Conservation (phyloP, 116 monocot species). For the Zostera marina region DNA sequence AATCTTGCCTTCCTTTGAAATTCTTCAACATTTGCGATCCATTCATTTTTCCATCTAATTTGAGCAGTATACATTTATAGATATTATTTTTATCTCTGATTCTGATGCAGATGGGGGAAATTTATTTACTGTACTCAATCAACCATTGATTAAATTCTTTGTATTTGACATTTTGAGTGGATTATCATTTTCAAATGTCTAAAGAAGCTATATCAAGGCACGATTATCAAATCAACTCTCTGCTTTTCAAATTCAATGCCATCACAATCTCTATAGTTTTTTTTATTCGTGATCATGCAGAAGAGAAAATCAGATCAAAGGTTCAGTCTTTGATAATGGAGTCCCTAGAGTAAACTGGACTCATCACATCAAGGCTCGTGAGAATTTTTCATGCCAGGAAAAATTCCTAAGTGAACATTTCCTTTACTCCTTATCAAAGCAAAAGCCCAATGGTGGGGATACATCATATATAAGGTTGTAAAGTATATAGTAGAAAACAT, state of each 20-base stretch:
- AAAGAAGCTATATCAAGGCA: neutral
- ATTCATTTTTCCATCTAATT: no score
- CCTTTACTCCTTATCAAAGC: constrained; percentile 53
- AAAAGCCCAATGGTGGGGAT: constrained; percentile 23
- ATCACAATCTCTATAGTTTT: neutral
- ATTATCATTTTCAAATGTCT: neutral
- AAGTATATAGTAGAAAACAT: neutral
- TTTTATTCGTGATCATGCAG: neutral
- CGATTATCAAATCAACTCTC: neutral
- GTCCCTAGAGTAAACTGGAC: constrained; percentile 34
- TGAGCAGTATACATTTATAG: no score
- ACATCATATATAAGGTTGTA: neutral
- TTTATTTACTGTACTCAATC: no score
- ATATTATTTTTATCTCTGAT: no score
- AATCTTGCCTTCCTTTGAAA: no score
- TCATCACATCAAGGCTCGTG: constrained; percentile 35
- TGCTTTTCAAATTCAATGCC: neutral
- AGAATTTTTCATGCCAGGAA: constrained; percentile 32
- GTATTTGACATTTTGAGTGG: neutral
- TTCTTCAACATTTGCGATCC: no score
- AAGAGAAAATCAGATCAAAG: neutral
- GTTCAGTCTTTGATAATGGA: neutral
- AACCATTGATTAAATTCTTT: no score
- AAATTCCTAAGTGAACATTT: constrained; percentile 53
- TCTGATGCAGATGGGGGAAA: no score